Evolutionary conservation across 2,329 filamentous ascomycete species (phyloP), one percentile per base, ranked within the genome.

Genomic region (Fusarium secorum): DNA sequence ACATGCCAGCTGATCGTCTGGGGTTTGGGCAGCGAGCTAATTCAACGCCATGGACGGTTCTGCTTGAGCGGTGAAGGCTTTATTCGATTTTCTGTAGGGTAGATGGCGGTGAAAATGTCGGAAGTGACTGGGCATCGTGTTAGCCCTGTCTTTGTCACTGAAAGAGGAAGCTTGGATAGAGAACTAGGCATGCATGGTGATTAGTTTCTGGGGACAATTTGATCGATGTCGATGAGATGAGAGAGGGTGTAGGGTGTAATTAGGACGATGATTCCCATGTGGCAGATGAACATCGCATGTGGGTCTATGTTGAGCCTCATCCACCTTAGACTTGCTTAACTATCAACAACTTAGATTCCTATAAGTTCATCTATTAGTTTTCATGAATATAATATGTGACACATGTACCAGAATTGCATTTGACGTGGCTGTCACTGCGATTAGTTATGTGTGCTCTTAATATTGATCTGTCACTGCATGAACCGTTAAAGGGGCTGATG

Each of bases 51-150:
- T 72, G 56, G 49, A 59, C 63, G 67, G 64, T 74, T 63, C 56
- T 60, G 53, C 67, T 68, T 44, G 59, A 70, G 74, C 74, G 74
- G 74, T 76, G 74, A 76, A 72, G 61, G 18, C 59, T 53, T 71
- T 45, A 45, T 49, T 54, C 26, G 38, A 22, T 22, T 33, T 48
- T 48, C 60, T 75, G 55, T 75, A 76, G 73, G 75, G 74, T 76
- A 75, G 72, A 48, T 53, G 53, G 74, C 67, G 74, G 74, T 76
- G 74, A 76, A 55, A 72, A 56, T 55, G 55, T 68, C 42, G 64
- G 57, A 65, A 61, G 52, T 36, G 41, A 36, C 41, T 61, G 54
- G 52, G 60, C 62, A 38, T 58, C 46, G n/a, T 54, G 48, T 44
- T 51, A 42, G 36, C 39, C 32, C n/a, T 35, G 55, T 48, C 52